Percentiles rank a stretch among this genome's conserved stretches.
Conservation (phyloP, 768 basidiomycete species). For the Naganishia friedmannii region DNA sequence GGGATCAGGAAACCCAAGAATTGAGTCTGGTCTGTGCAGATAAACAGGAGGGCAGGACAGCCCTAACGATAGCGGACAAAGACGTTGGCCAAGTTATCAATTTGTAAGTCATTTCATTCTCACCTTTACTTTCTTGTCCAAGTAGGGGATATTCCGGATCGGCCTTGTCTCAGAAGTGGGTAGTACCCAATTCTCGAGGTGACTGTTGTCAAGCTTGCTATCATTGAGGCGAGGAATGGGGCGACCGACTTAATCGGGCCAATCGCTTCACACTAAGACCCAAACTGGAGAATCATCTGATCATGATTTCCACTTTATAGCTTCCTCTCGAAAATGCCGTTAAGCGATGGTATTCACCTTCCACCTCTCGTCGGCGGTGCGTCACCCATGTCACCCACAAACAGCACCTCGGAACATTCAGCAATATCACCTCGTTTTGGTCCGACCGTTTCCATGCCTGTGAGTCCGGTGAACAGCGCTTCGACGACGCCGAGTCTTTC, state of each 20-base stretch:
- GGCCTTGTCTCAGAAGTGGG: not conserved
- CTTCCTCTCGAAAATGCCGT: not conserved
- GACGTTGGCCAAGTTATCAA: not conserved
- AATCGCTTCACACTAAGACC: not conserved
- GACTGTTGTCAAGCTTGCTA: not conserved
- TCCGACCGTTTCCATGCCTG: not conserved
- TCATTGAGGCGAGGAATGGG: too few relatives aligned
- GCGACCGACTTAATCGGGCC: not conserved
- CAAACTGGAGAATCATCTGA: not conserved
- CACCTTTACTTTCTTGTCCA: not conserved
- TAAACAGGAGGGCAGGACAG: not conserved
- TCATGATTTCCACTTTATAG: too few relatives aligned
- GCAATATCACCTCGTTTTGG: not conserved
- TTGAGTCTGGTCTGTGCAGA: not conserved
- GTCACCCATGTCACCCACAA: not conserved
- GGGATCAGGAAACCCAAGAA: not conserved
- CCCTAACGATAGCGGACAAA: not conserved
- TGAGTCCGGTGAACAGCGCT: not conserved
- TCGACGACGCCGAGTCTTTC: not conserved
- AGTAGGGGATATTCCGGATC: not conserved
- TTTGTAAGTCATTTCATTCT: not conserved
- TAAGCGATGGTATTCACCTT: not conserved
- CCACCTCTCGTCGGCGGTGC: not conserved
- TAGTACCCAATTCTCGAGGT: not conserved
- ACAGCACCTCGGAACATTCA: constrained; percentile 2